Base-by-base conservation (phyloP, 2,329 filamentous ascomycete species). In the Pseudogymnoascus sp. region DNA sequence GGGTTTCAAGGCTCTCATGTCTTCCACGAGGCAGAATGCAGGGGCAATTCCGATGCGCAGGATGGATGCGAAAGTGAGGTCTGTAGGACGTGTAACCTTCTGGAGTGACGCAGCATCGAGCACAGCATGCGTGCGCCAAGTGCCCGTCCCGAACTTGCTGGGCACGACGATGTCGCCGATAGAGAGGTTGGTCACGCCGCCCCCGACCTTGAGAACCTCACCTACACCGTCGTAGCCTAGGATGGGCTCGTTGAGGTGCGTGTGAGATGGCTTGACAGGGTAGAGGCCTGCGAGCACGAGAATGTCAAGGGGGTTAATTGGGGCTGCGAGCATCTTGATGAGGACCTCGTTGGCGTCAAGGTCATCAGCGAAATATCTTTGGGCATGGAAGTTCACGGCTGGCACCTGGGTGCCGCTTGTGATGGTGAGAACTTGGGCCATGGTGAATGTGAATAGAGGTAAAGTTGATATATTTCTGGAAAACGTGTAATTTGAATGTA, bases 21-120 rank as follows among this genome's bases (percentile, higher is more conserved):
- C 65, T 60, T 71, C 69, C 38, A 70, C 61, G 6, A 71, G 62
- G 19, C 69, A 64, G 61, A 65, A 71, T 14, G 69, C 69, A 3
- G 70, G 65, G 16, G 67, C 59, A 14, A 66, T 46, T 6, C 61
- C 62, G 33, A 69, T 66, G 19, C 65, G 62, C 8, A 71, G 60
- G n/a, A 68, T 56, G 1, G 66, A 63, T 16, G 64, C 70, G n/a
- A 59, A 63, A 4, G 65, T 35, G 8, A 63, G 64, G 43, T 66
- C 66, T 8, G 56, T 38, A 2, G 33, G 40, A 2, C 41, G 28
- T 24, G 56, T 60, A n/a, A 64, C 61, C 28, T 60, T 64, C 4
- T 65, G 50, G 35, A 70, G 61, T 33, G 62, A 40, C 16, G 60
- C 37, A n/a, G 43, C 65, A 3, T 67, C 60, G 14, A 69, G 38